Base-by-base conservation (phyloP, 306 rosid genomes). In the Urtica urens region DNA sequence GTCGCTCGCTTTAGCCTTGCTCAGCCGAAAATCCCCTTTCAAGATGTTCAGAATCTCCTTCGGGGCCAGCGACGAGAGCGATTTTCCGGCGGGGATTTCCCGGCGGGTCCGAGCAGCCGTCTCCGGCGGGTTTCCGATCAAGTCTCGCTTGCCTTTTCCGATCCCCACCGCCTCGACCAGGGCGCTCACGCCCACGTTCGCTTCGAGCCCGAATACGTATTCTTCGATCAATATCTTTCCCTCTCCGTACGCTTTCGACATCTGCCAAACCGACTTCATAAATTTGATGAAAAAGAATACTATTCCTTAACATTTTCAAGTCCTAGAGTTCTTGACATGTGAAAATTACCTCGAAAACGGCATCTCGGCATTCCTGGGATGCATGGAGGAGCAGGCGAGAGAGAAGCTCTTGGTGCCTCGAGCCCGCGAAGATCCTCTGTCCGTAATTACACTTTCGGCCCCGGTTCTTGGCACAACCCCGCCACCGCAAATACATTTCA, bases 31-130 rank as follows among this genome's bases (percentile, higher is more conserved):
- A 54, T 63, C 72, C 45, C 97, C 97, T 0, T 87, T 90, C 37
- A 90, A 77, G 75, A 68, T 76, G 64, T 71, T 77, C 59, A 79
- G 60, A 52, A 90, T 90, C 65, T 90, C 92, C 2, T 63, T 44
- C 20, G 69, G 49, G 23, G 87, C 74, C 40, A 90, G 97, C 28
- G 58, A 18, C 15, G 95, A 70, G 52, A 93, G 84, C 9, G 87
- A 95, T 67, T 84, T 81, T 38, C 97, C 97, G 42, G 38, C 45
- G 29, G 97, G 97, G 29, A 90, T 81, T 75, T 90, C 95, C 10
- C 72, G 84, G 64, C 79, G 87, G 51, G 30, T 59, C 16, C 62
- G 59, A 68, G n/a, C 61, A 46, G 59, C 55, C 19, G 75, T 58
- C 47, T 87, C 96, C 23, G 62, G 31, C 44, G 60, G 16, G n/a